Percentiles rank a stretch among this genome's conserved stretches.
Evolutionary conservation across 2,329 filamentous ascomycete species (phyloP).

Genomic region (Epicoccum nigrum): DNA sequence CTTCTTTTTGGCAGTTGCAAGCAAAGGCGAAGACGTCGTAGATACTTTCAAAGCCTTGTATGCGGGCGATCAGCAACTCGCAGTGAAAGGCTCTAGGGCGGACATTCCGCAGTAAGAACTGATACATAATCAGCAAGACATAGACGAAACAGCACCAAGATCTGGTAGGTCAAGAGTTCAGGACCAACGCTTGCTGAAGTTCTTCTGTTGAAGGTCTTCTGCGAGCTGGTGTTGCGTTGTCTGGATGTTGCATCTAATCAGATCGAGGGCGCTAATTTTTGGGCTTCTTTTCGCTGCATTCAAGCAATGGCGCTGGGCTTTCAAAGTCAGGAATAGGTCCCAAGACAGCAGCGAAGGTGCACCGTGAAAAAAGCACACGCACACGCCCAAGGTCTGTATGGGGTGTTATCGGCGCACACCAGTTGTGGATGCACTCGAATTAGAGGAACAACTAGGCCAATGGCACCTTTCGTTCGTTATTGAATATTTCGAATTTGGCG

Average conservation of each 20-base stretch:
- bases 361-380: not conserved
- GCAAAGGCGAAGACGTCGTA: too few relatives aligned
- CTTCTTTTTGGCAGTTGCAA: too few relatives aligned
- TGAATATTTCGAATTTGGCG: too few relatives aligned
- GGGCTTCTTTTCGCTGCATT: slow-evolving; percentile 2
- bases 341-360: slow-evolving; percentile 4
- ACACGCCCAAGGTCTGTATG: not conserved
- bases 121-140: slow-evolving; percentile 3
- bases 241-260: slow-evolving; percentile 8
- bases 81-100: not conserved
- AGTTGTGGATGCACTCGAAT: not conserved
- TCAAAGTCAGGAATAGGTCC: slow-evolving; percentile 8
- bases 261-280: not conserved
- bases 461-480: too few relatives aligned
- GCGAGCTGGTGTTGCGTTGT: not conserved
- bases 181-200: slow-evolving; percentile 4
- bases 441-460: too few relatives aligned
- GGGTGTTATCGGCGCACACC: not conserved
- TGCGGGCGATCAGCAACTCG: slow-evolving; percentile 7
- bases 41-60: not conserved
- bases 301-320: slow-evolving; percentile 1
- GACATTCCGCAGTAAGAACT: slow-evolving; percentile 2
- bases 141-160: not conserved
- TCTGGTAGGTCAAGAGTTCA: slow-evolving; percentile 8
- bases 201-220: slow-evolving; percentile 1